These are phyloP conservation scores for Brassica cretica DNA, from an alignment of 345 rosid species.

Conservation along the genomic window DNA sequence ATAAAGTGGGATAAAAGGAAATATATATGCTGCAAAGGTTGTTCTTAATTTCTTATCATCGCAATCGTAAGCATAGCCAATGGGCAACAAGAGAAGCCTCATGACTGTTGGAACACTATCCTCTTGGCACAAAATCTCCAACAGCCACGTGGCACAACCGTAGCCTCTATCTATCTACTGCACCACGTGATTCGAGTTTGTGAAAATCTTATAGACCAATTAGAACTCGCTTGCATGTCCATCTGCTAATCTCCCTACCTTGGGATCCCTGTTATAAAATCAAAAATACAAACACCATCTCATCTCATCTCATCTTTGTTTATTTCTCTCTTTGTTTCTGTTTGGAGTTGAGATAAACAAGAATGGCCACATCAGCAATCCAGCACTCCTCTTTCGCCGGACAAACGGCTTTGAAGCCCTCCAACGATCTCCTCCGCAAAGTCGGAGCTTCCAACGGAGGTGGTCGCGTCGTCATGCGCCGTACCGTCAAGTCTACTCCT, in stretches of 20 bases:
- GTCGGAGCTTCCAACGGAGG: slow-evolving; percentile 53
- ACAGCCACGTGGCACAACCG: slow-evolving; percentile 7
- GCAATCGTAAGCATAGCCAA: neutral
- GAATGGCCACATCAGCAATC: slow-evolving; percentile 81
- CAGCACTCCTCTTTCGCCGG: slow-evolving; percentile 83
- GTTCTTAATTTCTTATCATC: no score
- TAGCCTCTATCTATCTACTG: neutral
- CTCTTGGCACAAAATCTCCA: slow-evolving; percentile 14
- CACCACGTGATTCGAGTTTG: slow-evolving; percentile 5
- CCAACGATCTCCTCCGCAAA: slow-evolving; percentile 72
- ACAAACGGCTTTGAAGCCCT: slow-evolving; percentile 61
- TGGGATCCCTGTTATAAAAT: slow-evolving; percentile 13
- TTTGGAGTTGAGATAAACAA: neutral
- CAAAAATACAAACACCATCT: neutral
- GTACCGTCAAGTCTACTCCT: slow-evolving; percentile 79
- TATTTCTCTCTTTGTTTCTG: neutral
- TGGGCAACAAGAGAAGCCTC: neutral
- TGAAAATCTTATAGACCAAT: slow-evolving; percentile 33
- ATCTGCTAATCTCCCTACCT: neutral
- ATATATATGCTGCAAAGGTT: slow-evolving; percentile 3
- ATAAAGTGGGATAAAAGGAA: slow-evolving; percentile 14
- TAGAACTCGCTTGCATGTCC: neutral
- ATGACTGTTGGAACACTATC: slow-evolving; percentile 7
- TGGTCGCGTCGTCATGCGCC: slow-evolving; percentile 73
- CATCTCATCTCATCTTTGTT: neutral